Percentiles rank a stretch among this genome's conserved stretches.
These are phyloP conservation scores for Dendrobium catenatum DNA, from an alignment of 106 monocot genomes.

Conservation along the genomic window DNA sequence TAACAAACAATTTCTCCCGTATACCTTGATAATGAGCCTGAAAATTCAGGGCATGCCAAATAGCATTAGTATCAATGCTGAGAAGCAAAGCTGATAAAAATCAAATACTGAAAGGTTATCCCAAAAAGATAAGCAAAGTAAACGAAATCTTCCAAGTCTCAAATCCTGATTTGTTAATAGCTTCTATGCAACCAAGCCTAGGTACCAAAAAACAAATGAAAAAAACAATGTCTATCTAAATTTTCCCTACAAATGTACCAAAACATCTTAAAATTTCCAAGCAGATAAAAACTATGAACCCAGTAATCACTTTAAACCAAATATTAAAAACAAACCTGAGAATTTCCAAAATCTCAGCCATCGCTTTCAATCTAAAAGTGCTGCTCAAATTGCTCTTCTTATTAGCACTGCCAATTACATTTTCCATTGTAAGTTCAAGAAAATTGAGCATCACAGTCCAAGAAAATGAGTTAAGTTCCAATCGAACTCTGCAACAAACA, in stretches of 20 bases:
- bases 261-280: background rate
- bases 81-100: background rate
- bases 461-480: slow-evolving; percentile 51
- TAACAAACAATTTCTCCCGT: slow-evolving; percentile 44
- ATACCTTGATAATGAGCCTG: slow-evolving; percentile 46
- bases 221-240: background rate
- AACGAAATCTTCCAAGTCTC: background rate
- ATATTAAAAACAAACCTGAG: slow-evolving; percentile 45
- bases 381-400: slow-evolving; percentile 8
- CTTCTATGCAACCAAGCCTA: background rate
- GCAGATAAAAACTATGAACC: background rate
- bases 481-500: slow-evolving; percentile 43
- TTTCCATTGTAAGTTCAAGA: slow-evolving; percentile 36
- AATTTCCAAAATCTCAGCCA: slow-evolving; percentile 52
- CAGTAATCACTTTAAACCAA: background rate
- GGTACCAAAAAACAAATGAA: background rate
- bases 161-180: background rate
- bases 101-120: background rate
- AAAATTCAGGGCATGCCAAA: slow-evolving; percentile 1
- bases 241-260: background rate
- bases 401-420: slow-evolving; percentile 6
- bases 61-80: background rate
- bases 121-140: background rate
- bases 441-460: slow-evolving; percentile 55
- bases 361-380: slow-evolving; percentile 23